These are phyloP conservation scores for Xylaria multiplex DNA, from an alignment of 2,329 filamentous ascomycete genomes.

Conservation along the genomic window DNA sequence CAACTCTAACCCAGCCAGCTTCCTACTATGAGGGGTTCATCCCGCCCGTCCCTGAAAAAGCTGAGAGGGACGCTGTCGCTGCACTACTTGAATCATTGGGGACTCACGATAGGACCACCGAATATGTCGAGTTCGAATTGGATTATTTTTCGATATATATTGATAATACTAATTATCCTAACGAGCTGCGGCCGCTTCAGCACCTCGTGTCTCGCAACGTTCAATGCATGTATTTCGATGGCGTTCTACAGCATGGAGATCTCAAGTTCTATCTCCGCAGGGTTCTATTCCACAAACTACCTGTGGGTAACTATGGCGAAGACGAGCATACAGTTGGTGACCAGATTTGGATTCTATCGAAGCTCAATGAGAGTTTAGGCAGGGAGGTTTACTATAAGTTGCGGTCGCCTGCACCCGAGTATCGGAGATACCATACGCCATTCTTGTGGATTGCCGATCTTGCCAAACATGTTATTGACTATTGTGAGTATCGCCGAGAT, in stretches of 20 bases:
- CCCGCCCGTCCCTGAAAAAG: conserved; percentile 39
- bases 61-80: conserved; percentile 49
- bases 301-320: conserved; percentile 72
- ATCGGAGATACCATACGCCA: conserved; percentile 67
- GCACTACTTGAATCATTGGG: conserved; percentile 42
- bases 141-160: conserved; percentile 69
- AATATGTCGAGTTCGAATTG: conserved; percentile 61
- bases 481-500: conserved; percentile 55
- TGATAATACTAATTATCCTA: conserved; percentile 48
- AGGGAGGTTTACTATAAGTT: conserved; percentile 72
- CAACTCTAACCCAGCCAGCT: conserved; percentile 41
- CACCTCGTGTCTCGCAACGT: conserved; percentile 56
- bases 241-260: conserved; percentile 61
- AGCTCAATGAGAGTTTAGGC: conserved; percentile 50
- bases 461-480: conserved; percentile 78
- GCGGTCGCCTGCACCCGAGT: conserved; percentile 65
- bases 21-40: conserved; percentile 47
- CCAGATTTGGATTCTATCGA: conserved; percentile 73
- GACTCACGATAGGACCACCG: conserved; percentile 36
- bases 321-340: conserved; percentile 58
- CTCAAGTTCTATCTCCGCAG: conserved; percentile 61
- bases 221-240: conserved; percentile 66
- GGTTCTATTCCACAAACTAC: conserved; percentile 66
- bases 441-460: conserved; percentile 79
- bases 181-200: conserved; percentile 67